A percentile compares a stretch with the other conserved stretches of the same genome.
phyloP scores from a whole-genome alignment of 305 asterid species.

The Fraxinus latifolia region DNA sequence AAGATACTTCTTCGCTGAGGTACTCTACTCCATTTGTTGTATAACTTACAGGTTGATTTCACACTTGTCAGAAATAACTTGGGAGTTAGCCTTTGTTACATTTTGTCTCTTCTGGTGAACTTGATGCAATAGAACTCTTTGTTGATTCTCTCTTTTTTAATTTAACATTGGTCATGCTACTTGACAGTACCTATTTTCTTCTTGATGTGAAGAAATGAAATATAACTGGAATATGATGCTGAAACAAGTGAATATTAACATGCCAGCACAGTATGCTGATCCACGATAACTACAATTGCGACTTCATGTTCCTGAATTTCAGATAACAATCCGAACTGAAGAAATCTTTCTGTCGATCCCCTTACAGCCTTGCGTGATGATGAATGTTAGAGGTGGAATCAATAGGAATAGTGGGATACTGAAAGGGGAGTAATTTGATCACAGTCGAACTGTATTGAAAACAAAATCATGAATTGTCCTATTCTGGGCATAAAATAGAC shows the following conservation, averaged over 20 bases:
- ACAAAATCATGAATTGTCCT: not conserved
- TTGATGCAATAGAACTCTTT: conserved; percentile 1
- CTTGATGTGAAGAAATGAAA: conserved; percentile 3
- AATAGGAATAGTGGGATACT: not conserved
- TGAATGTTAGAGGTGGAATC: not conserved
- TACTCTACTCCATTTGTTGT: not conserved
- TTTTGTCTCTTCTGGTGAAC: not conserved
- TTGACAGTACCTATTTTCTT: not conserved
- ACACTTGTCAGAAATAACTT: not conserved
- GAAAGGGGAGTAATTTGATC: not conserved
- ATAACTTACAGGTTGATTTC: not conserved
- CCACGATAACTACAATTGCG: not conserved
- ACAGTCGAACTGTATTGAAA: not conserved
- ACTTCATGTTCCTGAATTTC: not conserved
- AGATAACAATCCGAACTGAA: not conserved
- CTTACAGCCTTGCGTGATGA: not conserved
- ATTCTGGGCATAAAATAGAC: not conserved
- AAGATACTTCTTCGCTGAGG: not conserved
- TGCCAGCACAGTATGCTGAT: not conserved
- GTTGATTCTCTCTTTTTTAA: not conserved
- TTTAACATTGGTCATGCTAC: not conserved
- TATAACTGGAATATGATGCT: not conserved
- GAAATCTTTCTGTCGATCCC: not conserved
- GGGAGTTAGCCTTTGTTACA: not conserved
- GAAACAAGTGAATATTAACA: conserved; percentile 6